Conservation (phyloP, 1,139 yeast species). For the Yamadazyma oceani region DNA sequence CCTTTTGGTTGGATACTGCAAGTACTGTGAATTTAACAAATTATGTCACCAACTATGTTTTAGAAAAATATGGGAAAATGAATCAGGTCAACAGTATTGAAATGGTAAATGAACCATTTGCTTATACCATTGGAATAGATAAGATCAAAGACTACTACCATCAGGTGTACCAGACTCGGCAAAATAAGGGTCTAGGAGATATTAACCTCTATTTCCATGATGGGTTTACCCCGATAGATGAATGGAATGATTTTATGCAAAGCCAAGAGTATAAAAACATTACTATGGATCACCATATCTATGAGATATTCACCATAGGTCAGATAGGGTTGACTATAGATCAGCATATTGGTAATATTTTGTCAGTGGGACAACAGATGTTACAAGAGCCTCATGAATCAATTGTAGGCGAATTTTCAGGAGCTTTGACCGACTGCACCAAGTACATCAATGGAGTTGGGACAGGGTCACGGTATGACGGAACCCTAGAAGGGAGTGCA, state of each 20-base stretch:
- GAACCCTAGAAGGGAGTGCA: constrained; percentile 15
- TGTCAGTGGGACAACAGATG: constrained; percentile 17
- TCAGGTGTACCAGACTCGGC: constrained; percentile 11
- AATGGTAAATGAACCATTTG: constrained; percentile 27
- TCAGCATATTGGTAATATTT: constrained; percentile 19
- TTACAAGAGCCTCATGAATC: constrained; percentile 17
- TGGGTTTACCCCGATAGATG: constrained; percentile 22
- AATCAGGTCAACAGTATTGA: constrained; percentile 20
- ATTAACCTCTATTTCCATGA: constrained; percentile 22
- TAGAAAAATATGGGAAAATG: constrained; percentile 21
- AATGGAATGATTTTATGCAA: constrained; percentile 21
- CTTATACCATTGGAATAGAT: constrained; percentile 15
- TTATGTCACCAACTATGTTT: constrained; percentile 18
- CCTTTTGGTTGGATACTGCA: constrained; percentile 15
- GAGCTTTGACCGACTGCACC: constrained; percentile 29
- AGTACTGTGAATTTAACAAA: constrained; percentile 19
- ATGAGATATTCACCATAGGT: constrained; percentile 23
- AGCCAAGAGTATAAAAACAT: constrained; percentile 5
- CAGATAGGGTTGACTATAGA: constrained; percentile 17
- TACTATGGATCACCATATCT: constrained; percentile 26
- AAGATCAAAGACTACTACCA: constrained; percentile 18
- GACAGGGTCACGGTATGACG: constrained; percentile 24
- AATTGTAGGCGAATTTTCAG: constrained; percentile 29
- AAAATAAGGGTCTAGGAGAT: constrained; percentile 10
- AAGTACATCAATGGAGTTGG: constrained; percentile 27